phyloP scores from a whole-genome alignment of 129 eudicot genomes.

The Smallanthus sonchifolius region DNA sequence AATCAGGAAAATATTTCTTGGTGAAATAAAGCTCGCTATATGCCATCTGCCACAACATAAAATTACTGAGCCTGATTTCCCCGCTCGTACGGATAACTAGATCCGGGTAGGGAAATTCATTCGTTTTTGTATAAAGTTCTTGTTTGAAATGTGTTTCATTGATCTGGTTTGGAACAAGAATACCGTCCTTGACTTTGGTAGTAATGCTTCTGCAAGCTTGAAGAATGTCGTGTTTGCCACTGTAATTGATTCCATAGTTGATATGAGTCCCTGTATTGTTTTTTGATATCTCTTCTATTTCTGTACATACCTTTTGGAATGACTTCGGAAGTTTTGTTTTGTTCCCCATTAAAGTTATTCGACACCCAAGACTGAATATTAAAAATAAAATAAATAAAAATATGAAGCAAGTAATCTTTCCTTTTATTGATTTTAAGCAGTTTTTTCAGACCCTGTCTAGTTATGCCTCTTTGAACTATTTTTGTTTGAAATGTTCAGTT shows the following conservation, averaged over 20 bases:
- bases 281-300: constrained; percentile 12
- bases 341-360: constrained; percentile 8
- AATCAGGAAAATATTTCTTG: constrained; percentile 6
- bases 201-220: constrained; percentile 17
- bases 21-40: constrained; percentile 19
- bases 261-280: not conserved
- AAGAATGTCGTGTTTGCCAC: constrained; percentile 10
- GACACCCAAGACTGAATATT: constrained; percentile 14
- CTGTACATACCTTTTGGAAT: not conserved
- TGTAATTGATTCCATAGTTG: constrained; percentile 16
- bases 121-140: constrained; percentile 4
- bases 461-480: too few relatives aligned
- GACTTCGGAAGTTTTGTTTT: constrained; percentile 1
- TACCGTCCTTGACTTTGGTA: constrained; percentile 4
- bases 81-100: constrained; percentile 22
- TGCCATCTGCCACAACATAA: constrained; percentile 27
- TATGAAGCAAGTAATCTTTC: too few relatives aligned
- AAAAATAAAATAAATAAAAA: not conserved
- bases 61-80: constrained; percentile 25
- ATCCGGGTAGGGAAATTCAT: constrained; percentile 4
- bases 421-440: too few relatives aligned
- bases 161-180: constrained; percentile 2
- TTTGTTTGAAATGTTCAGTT: too few relatives aligned
- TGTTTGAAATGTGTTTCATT: not conserved
- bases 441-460: too few relatives aligned